These are phyloP conservation scores for Plectosphaerella sp. DNA, from an alignment of 2,329 filamentous ascomycete species.

Conservation along the genomic window DNA sequence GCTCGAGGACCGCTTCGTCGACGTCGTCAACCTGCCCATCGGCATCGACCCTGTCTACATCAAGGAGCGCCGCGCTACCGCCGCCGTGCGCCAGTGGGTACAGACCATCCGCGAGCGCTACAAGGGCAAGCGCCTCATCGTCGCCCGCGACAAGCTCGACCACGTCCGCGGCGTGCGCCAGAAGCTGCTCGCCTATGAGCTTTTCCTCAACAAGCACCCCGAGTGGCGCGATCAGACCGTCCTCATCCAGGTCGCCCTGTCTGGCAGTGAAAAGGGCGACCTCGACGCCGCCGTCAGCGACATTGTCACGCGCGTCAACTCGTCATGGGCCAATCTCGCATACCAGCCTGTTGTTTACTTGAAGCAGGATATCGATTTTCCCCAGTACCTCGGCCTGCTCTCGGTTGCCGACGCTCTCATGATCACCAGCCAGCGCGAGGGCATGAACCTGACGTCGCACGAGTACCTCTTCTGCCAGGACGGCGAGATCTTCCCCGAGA, in stretches of 20 bases:
- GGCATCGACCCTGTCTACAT: slow-evolving; percentile 84
- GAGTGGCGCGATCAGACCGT: slow-evolving; percentile 86
- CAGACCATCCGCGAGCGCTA: slow-evolving; percentile 78
- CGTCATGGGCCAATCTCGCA: slow-evolving; percentile 81
- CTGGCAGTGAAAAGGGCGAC: slow-evolving; percentile 82
- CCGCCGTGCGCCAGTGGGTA: slow-evolving; percentile 75
- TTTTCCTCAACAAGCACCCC: slow-evolving; percentile 91
- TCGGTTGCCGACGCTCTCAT: slow-evolving; percentile 88
- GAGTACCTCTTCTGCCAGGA: slow-evolving; percentile 94
- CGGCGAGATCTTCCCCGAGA: slow-evolving; percentile 61
- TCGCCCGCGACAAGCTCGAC: slow-evolving; percentile 91
- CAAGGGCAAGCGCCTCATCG: slow-evolving; percentile 82
- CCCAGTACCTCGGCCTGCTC: slow-evolving; percentile 87
- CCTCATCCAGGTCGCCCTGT: slow-evolving; percentile 89
- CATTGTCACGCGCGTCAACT: slow-evolving; percentile 93
- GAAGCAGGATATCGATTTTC: slow-evolving; percentile 89
- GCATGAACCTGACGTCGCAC: slow-evolving; percentile 95
- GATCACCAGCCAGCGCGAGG: slow-evolving; percentile 92
- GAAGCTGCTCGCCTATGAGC: slow-evolving; percentile 86
- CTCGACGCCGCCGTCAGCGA: slow-evolving; percentile 85
- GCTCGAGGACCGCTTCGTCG: slow-evolving; percentile 88
- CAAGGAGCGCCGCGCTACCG: slow-evolving; percentile 63
- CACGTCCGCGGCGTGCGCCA: slow-evolving; percentile 88
- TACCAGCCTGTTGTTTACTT: slow-evolving; percentile 92
- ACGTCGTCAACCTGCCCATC: slow-evolving; percentile 80